Base-by-base conservation (phyloP, 352 stramenopile species). In the Phytophthora pluvialis region DNA sequence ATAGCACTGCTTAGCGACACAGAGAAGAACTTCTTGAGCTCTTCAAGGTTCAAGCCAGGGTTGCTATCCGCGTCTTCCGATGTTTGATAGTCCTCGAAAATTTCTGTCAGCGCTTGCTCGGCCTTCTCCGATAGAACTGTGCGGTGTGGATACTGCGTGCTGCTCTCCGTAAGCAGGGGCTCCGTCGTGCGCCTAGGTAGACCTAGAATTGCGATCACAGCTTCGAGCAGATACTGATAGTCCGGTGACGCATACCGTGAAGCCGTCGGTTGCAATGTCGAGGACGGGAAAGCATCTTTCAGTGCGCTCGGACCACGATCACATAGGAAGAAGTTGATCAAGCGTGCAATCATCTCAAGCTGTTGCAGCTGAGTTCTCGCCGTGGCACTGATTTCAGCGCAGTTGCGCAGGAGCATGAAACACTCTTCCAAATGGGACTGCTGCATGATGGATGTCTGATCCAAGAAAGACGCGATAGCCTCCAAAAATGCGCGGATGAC, bases 171-270 rank as follows among this genome's bases (percentile, higher is more conserved):
- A 11, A 95, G 64, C 28, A 93, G 55, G 8, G 86, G 81, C 61
- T 94, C 86, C 0, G 79, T 78, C 7, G 69, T 77, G 5, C 83
- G 80, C 12, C 81, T 75, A 32, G 79, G 84, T 45, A 96, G 64
- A 7, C 90, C 90, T 9, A 97, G 60, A 39, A 97, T 89, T 21
- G 86, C 80, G 15, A 91, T 90, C 64, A 97, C 88, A 35, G 88
- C 87, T 71, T 97, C 91, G 4, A 97, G 67, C 31, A 97, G 60
- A 61, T 94, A 92, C 63, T 97, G 88, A 52, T 94, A 97, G 51
- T 97, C 91, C 1, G 86, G 81, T 12, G 86, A 93, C 13, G 86
- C 74, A 42, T 91, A 92, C 10, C 82, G 75, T 56, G 70, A 77
- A 32, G 73, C 57, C 33, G 62, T 69, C 1, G 73, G 67, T 47